Conservation (phyloP, 805 yeast genomes). For the Candida tibetensis region DNA sequence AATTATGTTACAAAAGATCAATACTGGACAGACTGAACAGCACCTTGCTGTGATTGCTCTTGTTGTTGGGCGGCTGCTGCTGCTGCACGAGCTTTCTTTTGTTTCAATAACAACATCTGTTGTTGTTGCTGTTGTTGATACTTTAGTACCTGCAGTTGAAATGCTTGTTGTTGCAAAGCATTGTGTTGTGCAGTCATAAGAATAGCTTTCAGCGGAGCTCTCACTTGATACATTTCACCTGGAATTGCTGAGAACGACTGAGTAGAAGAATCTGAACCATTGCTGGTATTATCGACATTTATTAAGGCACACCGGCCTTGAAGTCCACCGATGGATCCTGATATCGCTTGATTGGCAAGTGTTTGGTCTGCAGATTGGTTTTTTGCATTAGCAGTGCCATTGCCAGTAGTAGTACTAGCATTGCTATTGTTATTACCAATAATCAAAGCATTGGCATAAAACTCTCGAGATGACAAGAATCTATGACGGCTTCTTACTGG, state of each 20-base stretch:
- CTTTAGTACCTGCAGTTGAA: slow-evolving; percentile 43
- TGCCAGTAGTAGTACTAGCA: slow-evolving; percentile 3
- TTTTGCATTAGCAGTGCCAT: slow-evolving; percentile 6
- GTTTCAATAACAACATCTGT: slow-evolving; percentile 28
- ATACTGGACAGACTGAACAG: background rate
- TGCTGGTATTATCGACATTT: slow-evolving; percentile 50
- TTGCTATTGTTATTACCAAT: slow-evolving; percentile 52
- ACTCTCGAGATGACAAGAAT: slow-evolving; percentile 86
- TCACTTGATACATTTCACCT: slow-evolving; percentile 49
- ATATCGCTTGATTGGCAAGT: slow-evolving; percentile 45
- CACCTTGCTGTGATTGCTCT: slow-evolving; percentile 4
- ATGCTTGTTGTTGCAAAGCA: slow-evolving; percentile 41
- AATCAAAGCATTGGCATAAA: slow-evolving; percentile 83
- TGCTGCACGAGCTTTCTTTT: slow-evolving; percentile 22
- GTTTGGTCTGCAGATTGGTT: slow-evolving; percentile 33
- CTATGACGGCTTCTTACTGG: slow-evolving; percentile 70
- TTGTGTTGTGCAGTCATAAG: slow-evolving; percentile 42
- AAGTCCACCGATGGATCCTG: slow-evolving; percentile 63
- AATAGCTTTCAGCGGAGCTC: slow-evolving; percentile 46
- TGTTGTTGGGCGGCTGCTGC: slow-evolving; percentile 3
- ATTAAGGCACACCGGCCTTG: slow-evolving; percentile 78
- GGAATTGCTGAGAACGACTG: slow-evolving; percentile 56
- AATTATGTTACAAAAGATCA: too few species aligned
- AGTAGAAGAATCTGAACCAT: slow-evolving; percentile 23
- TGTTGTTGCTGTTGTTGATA: slow-evolving; percentile 39